Conservation (phyloP, 805 yeast species). For the Candida gorgasii region DNA sequence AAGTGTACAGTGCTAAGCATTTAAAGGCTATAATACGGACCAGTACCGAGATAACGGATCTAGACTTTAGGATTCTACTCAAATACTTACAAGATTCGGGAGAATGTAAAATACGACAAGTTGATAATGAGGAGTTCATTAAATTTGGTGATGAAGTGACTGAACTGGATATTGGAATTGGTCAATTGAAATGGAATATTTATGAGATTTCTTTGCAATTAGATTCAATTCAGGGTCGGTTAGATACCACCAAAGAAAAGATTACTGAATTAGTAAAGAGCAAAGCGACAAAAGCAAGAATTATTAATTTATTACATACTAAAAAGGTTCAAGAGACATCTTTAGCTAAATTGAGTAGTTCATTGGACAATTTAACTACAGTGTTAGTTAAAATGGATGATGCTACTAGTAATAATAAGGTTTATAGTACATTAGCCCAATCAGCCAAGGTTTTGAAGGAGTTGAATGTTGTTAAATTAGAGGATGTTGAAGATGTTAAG, state of each 20-base stretch:
- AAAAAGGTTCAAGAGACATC: slow-evolving; percentile 10
- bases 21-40: slow-evolving; percentile 7
- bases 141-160: slow-evolving; percentile 24
- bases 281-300: slow-evolving; percentile 19
- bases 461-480: slow-evolving; percentile 30
- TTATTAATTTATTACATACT: slow-evolving; percentile 9
- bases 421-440: slow-evolving; percentile 26
- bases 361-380: slow-evolving; percentile 21
- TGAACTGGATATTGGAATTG: slow-evolving; percentile 32
- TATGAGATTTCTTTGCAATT: slow-evolving; percentile 20
- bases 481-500: slow-evolving; percentile 28
- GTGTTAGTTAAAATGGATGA: slow-evolving; percentile 37
- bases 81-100: slow-evolving; percentile 27
- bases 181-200: slow-evolving; percentile 25
- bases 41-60: slow-evolving; percentile 5
- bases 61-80: slow-evolving; percentile 30
- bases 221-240: slow-evolving; percentile 16
- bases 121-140: slow-evolving; percentile 16
- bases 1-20: slow-evolving; percentile 5
- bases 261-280: slow-evolving; percentile 19
- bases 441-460: slow-evolving; percentile 27
- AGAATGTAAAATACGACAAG: slow-evolving; percentile 7
- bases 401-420: slow-evolving; percentile 28
- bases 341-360: neutral
- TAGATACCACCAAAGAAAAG: slow-evolving; percentile 19